Evolutionary conservation across 139 green algal genomes (phyloP), one percentile per base, ranked within the genome.

Genomic region (Desmodesmus armatus): DNA sequence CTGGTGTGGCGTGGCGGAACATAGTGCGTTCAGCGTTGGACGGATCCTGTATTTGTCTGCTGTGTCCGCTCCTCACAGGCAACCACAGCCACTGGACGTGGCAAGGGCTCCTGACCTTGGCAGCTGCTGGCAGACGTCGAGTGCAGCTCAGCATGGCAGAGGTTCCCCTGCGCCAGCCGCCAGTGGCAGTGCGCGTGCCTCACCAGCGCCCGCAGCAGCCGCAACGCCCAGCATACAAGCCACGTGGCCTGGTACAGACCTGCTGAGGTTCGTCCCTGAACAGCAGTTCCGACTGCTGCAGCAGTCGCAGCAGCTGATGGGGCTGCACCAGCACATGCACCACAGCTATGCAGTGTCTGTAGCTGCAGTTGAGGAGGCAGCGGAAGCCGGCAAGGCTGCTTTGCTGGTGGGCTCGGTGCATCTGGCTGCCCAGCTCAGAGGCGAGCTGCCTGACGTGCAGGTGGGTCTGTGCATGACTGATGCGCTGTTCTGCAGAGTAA

Each of bases 381-480:
- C 87, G 81, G 74, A 63, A 0, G 72, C 73, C 3, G 85, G 85
- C 40, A 86, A 83, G 77, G 51, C 90, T 63, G 76, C 88, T 3
- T 63, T 94, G 23, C 29, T 93, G 44, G 89, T 93, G 65, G 91
- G 53, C 6, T 86, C 89, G 2, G 53, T 92, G 37, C 67, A 71
- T 39, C 63, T 93, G 27, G 89, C 80, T 60, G 88, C 81, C 37
- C 67, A 80, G 73, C 83, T 88, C 25, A 83, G 91, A 71, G 78
- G 93, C 78, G 37, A 79, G 62, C n/a, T 85, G 40, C 19, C 21
- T 21, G 37, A 78, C 5, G 80, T 27, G 40, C 67, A 47, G 55
- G 39, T 78, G n/a, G n/a, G n/a, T n/a, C n/a, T n/a, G n/a, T n/a
- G n/a, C n/a, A n/a, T n/a, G n/a, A 49, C 44, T 51, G 37, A 6